A percentile compares a stretch with the other conserved stretches of the same genome.
These are phyloP conservation scores for Nepenthes mirabilis DNA, from an alignment of 148 eudicot species.

Conservation along the genomic window DNA sequence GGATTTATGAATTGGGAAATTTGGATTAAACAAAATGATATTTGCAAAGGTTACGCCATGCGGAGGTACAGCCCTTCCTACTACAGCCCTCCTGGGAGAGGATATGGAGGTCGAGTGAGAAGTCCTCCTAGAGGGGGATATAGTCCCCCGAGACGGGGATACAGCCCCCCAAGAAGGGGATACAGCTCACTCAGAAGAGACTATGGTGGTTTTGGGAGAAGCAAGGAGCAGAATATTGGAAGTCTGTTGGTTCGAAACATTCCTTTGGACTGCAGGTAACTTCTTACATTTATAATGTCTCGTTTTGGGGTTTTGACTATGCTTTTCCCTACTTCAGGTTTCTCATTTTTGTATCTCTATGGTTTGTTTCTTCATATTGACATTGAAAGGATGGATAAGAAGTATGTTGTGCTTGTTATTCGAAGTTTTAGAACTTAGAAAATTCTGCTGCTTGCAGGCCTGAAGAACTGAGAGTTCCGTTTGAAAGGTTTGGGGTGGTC, in stretches of 20 bases:
- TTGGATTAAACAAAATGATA: too few species aligned
- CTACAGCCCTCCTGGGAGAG: slow-evolving; percentile 65
- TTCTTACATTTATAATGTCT: background rate
- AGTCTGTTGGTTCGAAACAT: slow-evolving; percentile 69
- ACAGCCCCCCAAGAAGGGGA: slow-evolving; percentile 57
- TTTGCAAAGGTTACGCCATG: slow-evolving; percentile 16
- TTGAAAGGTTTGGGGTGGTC: slow-evolving; percentile 67
- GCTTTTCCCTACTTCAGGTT: background rate
- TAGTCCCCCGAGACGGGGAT: slow-evolving; percentile 39
- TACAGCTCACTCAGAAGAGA: too few species aligned
- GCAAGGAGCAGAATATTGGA: slow-evolving; percentile 44
- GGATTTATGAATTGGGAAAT: too few species aligned
- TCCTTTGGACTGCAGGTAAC: slow-evolving; percentile 58
- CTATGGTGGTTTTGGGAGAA: slow-evolving; percentile 38
- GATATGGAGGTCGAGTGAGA: slow-evolving; percentile 46
- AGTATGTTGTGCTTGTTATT: too few species aligned
- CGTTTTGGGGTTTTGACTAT: background rate
- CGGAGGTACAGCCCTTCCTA: slow-evolving; percentile 62
- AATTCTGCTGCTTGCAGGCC: slow-evolving; percentile 29
- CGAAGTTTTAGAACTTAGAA: background rate
- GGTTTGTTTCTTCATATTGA: too few species aligned
- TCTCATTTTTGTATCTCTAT: too few species aligned
- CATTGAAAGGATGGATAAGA: too few species aligned
- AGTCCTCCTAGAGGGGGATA: slow-evolving; percentile 59
- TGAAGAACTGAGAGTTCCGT: slow-evolving; percentile 67